These are phyloP conservation scores for Neofusicoccum cordaticola DNA, from an alignment of 2,329 filamentous ascomycete species.

Conservation along the genomic window DNA sequence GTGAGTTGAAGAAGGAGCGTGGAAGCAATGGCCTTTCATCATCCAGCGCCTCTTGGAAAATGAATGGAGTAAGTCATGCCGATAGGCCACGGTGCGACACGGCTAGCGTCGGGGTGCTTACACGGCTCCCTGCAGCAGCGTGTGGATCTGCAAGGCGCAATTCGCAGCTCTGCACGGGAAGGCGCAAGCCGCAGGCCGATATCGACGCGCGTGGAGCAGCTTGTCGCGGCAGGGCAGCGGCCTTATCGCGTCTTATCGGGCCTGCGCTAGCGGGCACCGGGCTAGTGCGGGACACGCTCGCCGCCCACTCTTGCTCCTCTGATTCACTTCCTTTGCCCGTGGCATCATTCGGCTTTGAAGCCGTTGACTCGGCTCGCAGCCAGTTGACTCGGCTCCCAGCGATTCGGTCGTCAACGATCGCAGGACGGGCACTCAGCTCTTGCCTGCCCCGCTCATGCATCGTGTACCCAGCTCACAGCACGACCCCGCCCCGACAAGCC, in stretches of 20 bases:
- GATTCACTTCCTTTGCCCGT: neutral
- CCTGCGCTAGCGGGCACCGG: neutral
- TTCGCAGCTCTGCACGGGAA: neutral
- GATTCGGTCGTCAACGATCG: no score
- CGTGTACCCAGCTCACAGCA: no score
- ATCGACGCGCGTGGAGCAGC: neutral
- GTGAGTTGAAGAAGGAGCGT: neutral
- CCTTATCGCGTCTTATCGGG: constrained; percentile 1
- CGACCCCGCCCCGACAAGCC: neutral
- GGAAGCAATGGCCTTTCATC: neutral
- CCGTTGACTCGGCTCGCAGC: no score
- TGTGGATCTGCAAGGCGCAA: neutral
- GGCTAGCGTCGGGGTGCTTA: neutral
- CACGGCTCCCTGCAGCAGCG: neutral
- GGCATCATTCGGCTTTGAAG: no score
- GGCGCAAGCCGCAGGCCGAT: neutral
- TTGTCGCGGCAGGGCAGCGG: neutral
- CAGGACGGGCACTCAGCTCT: neutral
- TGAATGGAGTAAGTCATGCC: neutral
- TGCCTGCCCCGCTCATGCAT: no score
- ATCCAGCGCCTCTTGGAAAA: neutral
- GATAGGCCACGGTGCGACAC: neutral
- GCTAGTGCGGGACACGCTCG: neutral
- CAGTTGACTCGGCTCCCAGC: no score
- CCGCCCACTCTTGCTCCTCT: neutral